Conservation (phyloP, 495 filamentous ascomycete genomes). For the Penicillium taxi region DNA sequence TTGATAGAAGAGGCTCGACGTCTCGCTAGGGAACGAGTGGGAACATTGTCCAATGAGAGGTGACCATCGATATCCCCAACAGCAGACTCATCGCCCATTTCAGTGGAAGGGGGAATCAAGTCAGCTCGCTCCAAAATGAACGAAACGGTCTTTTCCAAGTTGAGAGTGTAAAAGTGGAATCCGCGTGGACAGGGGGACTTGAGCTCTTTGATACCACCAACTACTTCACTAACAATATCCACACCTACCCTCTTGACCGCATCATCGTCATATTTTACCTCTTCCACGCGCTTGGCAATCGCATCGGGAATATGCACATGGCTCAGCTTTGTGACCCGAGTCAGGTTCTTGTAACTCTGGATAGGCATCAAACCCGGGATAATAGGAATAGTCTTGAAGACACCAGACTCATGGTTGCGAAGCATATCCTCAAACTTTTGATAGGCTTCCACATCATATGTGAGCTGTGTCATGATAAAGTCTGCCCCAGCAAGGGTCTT, state of each 20-base stretch:
- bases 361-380: slow-evolving; percentile 96
- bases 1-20: slow-evolving; percentile 46
- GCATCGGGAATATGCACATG: slow-evolving; percentile 70
- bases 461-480: slow-evolving; percentile 99
- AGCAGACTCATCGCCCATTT: slow-evolving; percentile 18
- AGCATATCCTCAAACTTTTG: slow-evolving; percentile 67
- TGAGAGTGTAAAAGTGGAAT: slow-evolving; percentile 97
- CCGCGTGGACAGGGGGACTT: slow-evolving; percentile 55
- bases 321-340: slow-evolving; percentile 89
- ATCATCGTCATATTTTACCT: slow-evolving; percentile 82
- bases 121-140: slow-evolving; percentile 81
- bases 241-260: slow-evolving; percentile 63
- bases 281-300: slow-evolving; percentile 64
- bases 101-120: slow-evolving; percentile 59
- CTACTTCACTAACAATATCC: slow-evolving; percentile 38
- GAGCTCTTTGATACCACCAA: slow-evolving; percentile 53
- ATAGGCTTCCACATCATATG: slow-evolving; percentile 84
- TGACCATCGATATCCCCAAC: slow-evolving; percentile 39
- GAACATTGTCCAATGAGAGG: slow-evolving; percentile 31
- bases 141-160: slow-evolving; percentile 90
- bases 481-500: slow-evolving; percentile 90
- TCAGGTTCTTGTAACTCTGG: slow-evolving; percentile 93
- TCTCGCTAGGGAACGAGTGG: slow-evolving; percentile 21
- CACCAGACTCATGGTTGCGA: slow-evolving; percentile 73
- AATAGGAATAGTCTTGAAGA: slow-evolving; percentile 82